Base-by-base conservation (phyloP, 2,329 filamentous ascomycete genomes). In the Coniella lustricola region DNA sequence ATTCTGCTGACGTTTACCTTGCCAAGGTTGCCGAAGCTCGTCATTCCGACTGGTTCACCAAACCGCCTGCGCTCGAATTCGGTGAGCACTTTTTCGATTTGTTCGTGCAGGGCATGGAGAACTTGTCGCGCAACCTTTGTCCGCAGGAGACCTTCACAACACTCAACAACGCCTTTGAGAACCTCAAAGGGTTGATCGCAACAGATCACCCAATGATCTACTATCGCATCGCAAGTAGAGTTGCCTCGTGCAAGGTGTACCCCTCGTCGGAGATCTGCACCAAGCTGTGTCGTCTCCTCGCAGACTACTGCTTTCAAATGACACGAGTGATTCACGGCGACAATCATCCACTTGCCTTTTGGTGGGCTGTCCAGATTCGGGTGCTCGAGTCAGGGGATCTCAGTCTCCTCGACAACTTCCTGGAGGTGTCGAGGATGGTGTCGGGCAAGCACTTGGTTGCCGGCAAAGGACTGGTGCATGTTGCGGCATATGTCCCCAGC, bases 161-260 rank as follows among this genome's bases (percentile, higher is more conserved):
- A 7, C 34, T 49, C 20, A 49, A 49, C 13, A 10, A 18, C 20
- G 35, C 47, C 14, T 45, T 49, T 44, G 47, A 49, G 4, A n/a
- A n/a, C 3, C 35, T 49, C 13, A 44, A 49, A 16, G 25, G 38
- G 5, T 21, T 44, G 12, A 33, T 49, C 3, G 1, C 14, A 7
- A n/a, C 8, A 10, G 35, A 44, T 22, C 47, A 49, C 5, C 47
- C 41, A 2, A 5, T 49, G 14, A 33, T 40, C 7, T 45, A 45
- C 25, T 18, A 44, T 8, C 40, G 25, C 3, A 37, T 49, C 3
- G 37, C 44, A 14, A 32, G 32, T 17, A 17, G 25, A 13, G 14
- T 44, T 4, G 40, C 35, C 9, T 42, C 47, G 2, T 49, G 31
- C 16, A 25, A 18, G 9, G 34, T 29, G 16, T 49, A 49, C 18